Evolutionary conservation across 2,329 filamentous ascomycete species (phyloP).

Genomic region (Aspergillus calidoustus): DNA sequence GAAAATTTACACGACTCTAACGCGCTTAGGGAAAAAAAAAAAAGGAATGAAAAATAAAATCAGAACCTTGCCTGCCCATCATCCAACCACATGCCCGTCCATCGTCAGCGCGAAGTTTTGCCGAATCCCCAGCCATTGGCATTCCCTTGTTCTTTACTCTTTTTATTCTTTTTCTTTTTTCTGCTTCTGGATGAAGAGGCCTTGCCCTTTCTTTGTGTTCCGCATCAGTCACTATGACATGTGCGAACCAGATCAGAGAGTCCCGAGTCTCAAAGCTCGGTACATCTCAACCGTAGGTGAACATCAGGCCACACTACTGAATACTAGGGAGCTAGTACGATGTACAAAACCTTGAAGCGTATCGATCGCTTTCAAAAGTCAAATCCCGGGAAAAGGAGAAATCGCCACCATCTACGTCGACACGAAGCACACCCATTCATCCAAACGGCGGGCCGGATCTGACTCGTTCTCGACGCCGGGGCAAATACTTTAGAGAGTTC

Average conservation of each 20-base stretch:
- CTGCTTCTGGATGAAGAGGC: too few species aligned
- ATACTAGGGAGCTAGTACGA: background rate
- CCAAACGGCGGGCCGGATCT: background rate
- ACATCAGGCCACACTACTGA: background rate
- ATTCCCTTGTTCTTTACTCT: background rate
- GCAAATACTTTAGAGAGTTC: background rate
- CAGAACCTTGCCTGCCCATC: background rate
- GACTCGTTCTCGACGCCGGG: background rate
- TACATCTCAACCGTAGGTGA: background rate
- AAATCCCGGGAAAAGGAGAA: background rate
- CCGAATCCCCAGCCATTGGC: background rate
- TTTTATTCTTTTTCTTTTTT: background rate
- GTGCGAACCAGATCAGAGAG: background rate
- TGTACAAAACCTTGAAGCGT: too few species aligned
- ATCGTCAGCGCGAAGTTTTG: background rate
- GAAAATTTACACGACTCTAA: background rate
- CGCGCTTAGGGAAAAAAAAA: background rate
- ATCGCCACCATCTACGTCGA: slow-evolving; percentile 14
- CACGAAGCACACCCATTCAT: background rate
- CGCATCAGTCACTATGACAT: background rate
- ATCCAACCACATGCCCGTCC: background rate
- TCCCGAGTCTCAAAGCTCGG: background rate
- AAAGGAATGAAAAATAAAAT: background rate
- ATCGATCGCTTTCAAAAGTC: background rate
- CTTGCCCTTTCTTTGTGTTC: background rate